Evolutionary conservation across 768 basidiomycete species (phyloP).

Genomic region (Mycena alexandri): DNA sequence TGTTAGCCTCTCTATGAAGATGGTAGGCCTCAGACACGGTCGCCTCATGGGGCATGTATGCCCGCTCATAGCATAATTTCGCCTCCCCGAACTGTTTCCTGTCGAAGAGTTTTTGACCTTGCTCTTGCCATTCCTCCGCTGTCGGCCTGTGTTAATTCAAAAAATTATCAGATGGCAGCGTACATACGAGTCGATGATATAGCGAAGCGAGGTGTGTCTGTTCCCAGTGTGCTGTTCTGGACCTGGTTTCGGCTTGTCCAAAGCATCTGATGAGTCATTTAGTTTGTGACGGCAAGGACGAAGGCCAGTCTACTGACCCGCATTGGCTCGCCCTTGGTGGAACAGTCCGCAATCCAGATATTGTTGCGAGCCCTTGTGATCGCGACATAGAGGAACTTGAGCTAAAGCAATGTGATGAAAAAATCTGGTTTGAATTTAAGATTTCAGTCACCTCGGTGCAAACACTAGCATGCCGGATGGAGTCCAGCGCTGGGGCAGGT

Average conservation of each 20-base stretch:
- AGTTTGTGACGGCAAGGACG: neutral
- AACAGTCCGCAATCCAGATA: slow-evolving; percentile 78
- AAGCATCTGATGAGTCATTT: slow-evolving; percentile 52
- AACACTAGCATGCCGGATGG: slow-evolving; percentile 64
- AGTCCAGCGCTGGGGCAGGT: slow-evolving; percentile 62
- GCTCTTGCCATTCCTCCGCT: slow-evolving; percentile 51
- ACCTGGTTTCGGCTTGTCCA: slow-evolving; percentile 64
- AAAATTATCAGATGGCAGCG: neutral
- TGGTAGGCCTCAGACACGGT: slow-evolving; percentile 65
- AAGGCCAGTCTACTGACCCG: slow-evolving; percentile 51
- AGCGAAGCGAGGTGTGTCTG: slow-evolving; percentile 66
- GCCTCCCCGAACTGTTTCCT: slow-evolving; percentile 65
- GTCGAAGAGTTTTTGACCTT: slow-evolving; percentile 52
- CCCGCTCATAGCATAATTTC: slow-evolving; percentile 65
- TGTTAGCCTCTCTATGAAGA: slow-evolving; percentile 63
- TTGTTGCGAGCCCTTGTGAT: slow-evolving; percentile 78
- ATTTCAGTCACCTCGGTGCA: slow-evolving; percentile 65
- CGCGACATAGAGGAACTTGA: slow-evolving; percentile 79
- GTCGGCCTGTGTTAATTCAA: neutral
- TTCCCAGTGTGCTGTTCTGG: slow-evolving; percentile 60
- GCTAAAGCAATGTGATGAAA: slow-evolving; percentile 46
- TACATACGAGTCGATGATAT: slow-evolving; percentile 57
- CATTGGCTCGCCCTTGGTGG: slow-evolving; percentile 68
- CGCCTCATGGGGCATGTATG: slow-evolving; percentile 56
- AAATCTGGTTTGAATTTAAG: neutral